Evolutionary conservation across 805 yeast species (phyloP).

Genomic region (Wickerhamiella nectarea): DNA sequence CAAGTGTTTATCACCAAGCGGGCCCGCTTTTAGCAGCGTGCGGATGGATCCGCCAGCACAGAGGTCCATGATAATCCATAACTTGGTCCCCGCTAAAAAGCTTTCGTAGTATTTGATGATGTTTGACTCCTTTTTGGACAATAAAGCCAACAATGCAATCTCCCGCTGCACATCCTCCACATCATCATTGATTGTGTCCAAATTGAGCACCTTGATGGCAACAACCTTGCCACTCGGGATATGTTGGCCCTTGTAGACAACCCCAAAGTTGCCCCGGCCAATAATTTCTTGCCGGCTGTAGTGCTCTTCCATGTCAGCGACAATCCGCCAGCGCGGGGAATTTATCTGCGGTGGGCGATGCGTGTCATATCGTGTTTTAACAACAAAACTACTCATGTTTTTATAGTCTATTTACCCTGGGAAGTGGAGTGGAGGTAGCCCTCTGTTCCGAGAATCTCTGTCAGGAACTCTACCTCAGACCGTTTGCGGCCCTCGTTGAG

Average conservation of each 20-base stretch:
- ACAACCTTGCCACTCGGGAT: slow-evolving; percentile 55
- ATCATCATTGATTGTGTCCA: slow-evolving; percentile 89
- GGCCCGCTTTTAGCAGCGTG: slow-evolving; percentile 74
- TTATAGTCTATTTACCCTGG: neutral
- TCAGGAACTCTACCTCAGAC: slow-evolving; percentile 71
- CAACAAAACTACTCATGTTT: neutral
- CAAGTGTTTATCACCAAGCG: slow-evolving; percentile 68
- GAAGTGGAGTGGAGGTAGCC: slow-evolving; percentile 21
- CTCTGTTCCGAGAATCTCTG: slow-evolving; percentile 33
- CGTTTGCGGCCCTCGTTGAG: slow-evolving; percentile 77
- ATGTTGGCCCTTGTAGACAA: slow-evolving; percentile 71
- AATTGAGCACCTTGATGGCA: slow-evolving; percentile 83
- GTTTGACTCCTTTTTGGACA: slow-evolving; percentile 67
- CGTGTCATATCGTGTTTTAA: neutral
- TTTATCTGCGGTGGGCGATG: no score
- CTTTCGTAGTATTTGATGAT: slow-evolving; percentile 89
- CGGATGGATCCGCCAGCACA: slow-evolving; percentile 95
- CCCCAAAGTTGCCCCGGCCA: slow-evolving; percentile 94
- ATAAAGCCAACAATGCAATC: slow-evolving; percentile 68
- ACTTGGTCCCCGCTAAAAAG: slow-evolving; percentile 69
- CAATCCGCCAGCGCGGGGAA: neutral
- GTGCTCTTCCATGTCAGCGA: slow-evolving; percentile 4
- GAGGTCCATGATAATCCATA: slow-evolving; percentile 96
- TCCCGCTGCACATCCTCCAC: slow-evolving; percentile 91
- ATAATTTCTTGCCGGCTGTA: slow-evolving; percentile 79